Base-by-base conservation (phyloP, 1,284 basidiomycete genomes). In the Melampsora americana region DNA sequence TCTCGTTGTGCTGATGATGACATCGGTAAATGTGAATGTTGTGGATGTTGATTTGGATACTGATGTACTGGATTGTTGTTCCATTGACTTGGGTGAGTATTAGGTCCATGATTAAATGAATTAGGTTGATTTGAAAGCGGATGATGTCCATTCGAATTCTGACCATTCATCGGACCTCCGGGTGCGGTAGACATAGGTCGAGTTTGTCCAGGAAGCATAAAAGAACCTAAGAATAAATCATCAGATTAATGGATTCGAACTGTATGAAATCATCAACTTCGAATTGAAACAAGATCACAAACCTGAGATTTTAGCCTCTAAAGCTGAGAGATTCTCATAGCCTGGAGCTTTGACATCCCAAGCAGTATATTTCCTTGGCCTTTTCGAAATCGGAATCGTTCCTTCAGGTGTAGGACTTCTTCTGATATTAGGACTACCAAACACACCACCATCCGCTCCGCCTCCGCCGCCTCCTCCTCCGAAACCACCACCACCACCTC, bases 261-360 rank as follows among this genome's bases (percentile, higher is more conserved):
- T 12, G 26, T 32, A 60, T 48, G 39, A n/a, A 3, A 35, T 35
- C 35, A 35, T 35, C 35, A 35, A 9, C 3, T 35, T 35, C 23
- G 26, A 64, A 67, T 32, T 18, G 16, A 50, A 44, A 65, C n/a
- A 30, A 66, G 1, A 5, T 18, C 2, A 56, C 32, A 30, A 80
- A 92, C 93, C 94, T 71, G 95, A 97, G 84, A 94, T 92, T 84
- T 99, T 99, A 30, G 95, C 95, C 82, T 97, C 93, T 86, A 94
- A 87, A 18, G 95, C 93, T 2, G 90, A 90, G 80, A 97, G 93
- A 80, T 92, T 91, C 81, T 98, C 95, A 80, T 96, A 99, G 26
- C 95, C 95, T 16, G 92, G 91, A 14, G 95, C 92, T 82, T 92
- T 90, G 32, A 96, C 90, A 84, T 99, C 93, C 95, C 96, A 99